Base-by-base conservation (phyloP, 2,329 filamentous ascomycete species). In the Neoscytalidium dimidiatum region DNA sequence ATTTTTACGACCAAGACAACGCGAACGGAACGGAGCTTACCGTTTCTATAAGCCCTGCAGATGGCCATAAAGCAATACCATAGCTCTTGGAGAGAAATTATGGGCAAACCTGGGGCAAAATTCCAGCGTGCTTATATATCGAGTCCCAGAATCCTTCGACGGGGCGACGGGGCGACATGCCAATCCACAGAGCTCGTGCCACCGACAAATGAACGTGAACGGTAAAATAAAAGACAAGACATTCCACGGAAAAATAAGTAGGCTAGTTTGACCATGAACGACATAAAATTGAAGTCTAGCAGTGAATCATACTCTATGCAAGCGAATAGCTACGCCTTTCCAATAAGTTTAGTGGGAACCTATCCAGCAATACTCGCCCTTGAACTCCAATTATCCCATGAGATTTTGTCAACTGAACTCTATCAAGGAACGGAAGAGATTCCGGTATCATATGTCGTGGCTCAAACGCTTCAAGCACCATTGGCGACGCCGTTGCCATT, bases 401-500 rank as follows among this genome's bases (percentile, higher is more conserved):
- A 51, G 7, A 29, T 14, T 48, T 61, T 61, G 23, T 4, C 13
- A 33, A 23, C 7, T 51, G 58, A 60, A 60, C 26, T 60, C 56
- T 46, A 60, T 44, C 17, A 19, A 19, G n/a, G 7, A 13, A 6
- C 19, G 23, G 31, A 44, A 31, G 9, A 5, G 11, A 26, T 43
- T 58, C 53, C 53, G 26, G 56, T 46, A 35, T 60, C 56, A 33
- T 46, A 14, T n/a, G 21, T 60, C 41, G 56, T 46, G 19, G 19
- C 11, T 7, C 49, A 35, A n/a, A 60, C 19, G 29, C 44, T 44
- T 65, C 35, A 65, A 46, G 53, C 52, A 28, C 63, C 63, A 17
- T 65, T 65, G 26, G 52, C 11, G 44, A 53, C 21, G 46, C 58
- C 63, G 23, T 64, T 64, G 26, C 57, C 81, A 68, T 83, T 82